phyloP scores from a whole-genome alignment of 163 green algal species.

The Volvox carteri region DNA sequence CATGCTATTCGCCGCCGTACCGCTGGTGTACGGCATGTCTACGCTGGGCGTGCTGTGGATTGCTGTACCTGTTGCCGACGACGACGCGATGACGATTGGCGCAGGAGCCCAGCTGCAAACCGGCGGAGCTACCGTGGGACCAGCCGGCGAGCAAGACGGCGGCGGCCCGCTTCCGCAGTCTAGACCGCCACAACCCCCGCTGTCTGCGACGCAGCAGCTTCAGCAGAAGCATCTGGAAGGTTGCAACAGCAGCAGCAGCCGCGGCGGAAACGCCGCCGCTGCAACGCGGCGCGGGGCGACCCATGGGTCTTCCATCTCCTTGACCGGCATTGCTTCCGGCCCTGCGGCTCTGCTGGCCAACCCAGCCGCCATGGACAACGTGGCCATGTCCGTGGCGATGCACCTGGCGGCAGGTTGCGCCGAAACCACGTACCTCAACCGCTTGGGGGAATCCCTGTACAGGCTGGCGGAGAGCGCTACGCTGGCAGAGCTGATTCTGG shows the following conservation, averaged over 20 bases:
- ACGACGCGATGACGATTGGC: neutral
- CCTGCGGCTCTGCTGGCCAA: constrained; percentile 1
- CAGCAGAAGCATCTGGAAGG: neutral
- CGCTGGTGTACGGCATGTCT: neutral
- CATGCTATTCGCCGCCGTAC: constrained; percentile 24
- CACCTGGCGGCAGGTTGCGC: neutral
- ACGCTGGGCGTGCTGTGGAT: constrained; percentile 20
- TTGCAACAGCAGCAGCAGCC: neutral
- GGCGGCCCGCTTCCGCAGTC: no score
- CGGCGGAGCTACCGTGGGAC: neutral
- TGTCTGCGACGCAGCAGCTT: neutral
- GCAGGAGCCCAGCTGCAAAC: neutral
- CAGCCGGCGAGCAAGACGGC: no score
- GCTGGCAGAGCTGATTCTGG: constrained; percentile 23
- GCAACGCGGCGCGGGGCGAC: neutral
- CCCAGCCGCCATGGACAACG: neutral
- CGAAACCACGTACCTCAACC: neutral
- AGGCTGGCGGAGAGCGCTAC: constrained; percentile 7
- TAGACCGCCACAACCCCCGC: neutral
- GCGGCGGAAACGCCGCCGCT: no score
- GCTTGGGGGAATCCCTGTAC: neutral
- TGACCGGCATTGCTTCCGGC: neutral
- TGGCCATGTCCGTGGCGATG: constrained; percentile 8
- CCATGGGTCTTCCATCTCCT: neutral
- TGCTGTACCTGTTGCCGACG: neutral